phyloP scores from a whole-genome alignment of 371 early-diverging fungal genomes.

The Conidiobolus incongruus region DNA sequence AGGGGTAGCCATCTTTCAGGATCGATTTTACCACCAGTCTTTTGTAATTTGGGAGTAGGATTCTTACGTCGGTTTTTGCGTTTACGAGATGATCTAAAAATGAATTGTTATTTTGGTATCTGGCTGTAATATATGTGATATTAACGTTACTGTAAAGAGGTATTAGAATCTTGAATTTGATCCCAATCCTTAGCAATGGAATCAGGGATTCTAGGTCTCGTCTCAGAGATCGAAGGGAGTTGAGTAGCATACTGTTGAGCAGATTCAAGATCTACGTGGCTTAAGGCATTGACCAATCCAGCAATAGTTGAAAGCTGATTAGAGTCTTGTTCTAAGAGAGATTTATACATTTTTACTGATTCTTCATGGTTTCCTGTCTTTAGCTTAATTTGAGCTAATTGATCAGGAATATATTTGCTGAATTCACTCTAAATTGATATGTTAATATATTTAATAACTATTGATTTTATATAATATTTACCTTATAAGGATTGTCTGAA shows the following conservation, averaged over 20 bases:
- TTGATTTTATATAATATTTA: no score
- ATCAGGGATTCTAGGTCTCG: not conserved
- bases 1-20: conserved; percentile 3
- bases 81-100: not conserved
- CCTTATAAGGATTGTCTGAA: no score
- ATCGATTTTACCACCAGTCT: conserved; percentile 1
- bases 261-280: not conserved
- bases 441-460: no score
- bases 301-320: not conserved
- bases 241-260: conserved; percentile 2
- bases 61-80: not conserved
- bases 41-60: not conserved
- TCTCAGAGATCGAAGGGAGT: not conserved
- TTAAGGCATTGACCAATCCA: conserved; percentile 1
- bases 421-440: no score
- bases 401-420: no score
- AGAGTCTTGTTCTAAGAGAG: not conserved
- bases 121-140: no score
- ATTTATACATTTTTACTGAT: not conserved
- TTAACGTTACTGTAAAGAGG: no score
- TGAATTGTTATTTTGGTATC: no score
- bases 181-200: not conserved
- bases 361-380: not conserved
- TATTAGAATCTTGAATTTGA: no score
- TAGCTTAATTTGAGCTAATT: not conserved